Conservation (phyloP, 1,284 basidiomycete species). For the Cutaneotrichosporon sp. region DNA sequence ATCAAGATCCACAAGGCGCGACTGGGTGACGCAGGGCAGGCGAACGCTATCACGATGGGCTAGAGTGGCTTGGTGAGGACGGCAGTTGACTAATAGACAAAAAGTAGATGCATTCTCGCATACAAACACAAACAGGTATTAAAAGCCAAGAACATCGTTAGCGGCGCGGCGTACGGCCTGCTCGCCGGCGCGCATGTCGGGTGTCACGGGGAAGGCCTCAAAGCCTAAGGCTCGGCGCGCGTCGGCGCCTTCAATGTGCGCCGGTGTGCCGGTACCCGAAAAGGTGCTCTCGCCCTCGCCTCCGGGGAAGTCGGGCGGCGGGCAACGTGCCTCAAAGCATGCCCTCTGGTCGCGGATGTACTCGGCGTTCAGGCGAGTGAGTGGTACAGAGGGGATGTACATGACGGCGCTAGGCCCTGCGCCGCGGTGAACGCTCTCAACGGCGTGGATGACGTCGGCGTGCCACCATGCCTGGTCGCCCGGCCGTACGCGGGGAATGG, state of each 20-base stretch:
- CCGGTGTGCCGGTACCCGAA: constrained; percentile 55
- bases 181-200: constrained; percentile 27
- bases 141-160: constrained; percentile 23
- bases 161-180: constrained; percentile 23
- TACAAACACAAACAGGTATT: constrained; percentile 1
- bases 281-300: constrained; percentile 68
- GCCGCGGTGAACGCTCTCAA: constrained; percentile 65
- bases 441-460: constrained; percentile 71
- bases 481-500: constrained; percentile 68
- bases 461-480: constrained; percentile 83
- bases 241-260: constrained; percentile 56
- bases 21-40: constrained; percentile 39
- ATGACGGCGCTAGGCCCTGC: constrained; percentile 67
- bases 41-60: constrained; percentile 17
- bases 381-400: constrained; percentile 74
- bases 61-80: background rate
- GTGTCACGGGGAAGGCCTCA: constrained; percentile 31
- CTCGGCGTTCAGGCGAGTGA: constrained; percentile 63
- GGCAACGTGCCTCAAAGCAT: constrained; percentile 60
- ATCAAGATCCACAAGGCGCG: constrained; percentile 54
- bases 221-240: constrained; percentile 55
- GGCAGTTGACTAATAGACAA: background rate
- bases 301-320: constrained; percentile 72
- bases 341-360: constrained; percentile 65
- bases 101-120: background rate